Base-by-base conservation (phyloP, 352 stramenopile genomes). In the Phytophthora tentaculata region DNA sequence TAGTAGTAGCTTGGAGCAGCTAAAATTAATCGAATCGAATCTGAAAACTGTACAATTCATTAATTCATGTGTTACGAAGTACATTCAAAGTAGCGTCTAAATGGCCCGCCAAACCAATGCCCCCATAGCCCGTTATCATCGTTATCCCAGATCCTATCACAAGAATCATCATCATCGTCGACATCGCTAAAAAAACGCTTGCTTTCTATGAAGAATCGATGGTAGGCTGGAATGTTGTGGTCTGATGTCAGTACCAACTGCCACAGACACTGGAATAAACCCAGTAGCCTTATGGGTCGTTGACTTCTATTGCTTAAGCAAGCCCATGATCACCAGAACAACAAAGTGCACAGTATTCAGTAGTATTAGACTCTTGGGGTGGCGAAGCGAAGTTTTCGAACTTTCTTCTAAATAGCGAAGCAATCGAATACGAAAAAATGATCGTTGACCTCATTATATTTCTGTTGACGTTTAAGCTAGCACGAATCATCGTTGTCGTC, bases 401-500 rank as follows among this genome's bases (percentile, higher is more conserved):
- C 32, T 14, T 39, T 39, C 32, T 14, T 39, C 32, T 5, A 39
- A 39, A 39, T 14, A 9, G 10, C 32, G 5, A 39, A 10, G 5
- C 2, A 10, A 39, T 39, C 7, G 32, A 14, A 39, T 39, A 14
- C 32, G n/a, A n/a, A 39, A 39, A 39, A 14, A 39, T 16, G 10
- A 6, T 19, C 6, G 14, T 4, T 43, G 35, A 43, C 14, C 35
- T n/a, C 14, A 7, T 6, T 39, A 16, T 48, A 16, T 48, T 48
- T 48, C 3, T 13, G 41, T 23, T 7, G 41, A 23, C 2, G n/a
- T 39, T 10, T 39, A 48, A 5, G 44, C 49, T 53, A 56, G 14
- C 45, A 58, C 7, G 56, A 56, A 29, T 61, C 52, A 20, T 68
- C 61, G 22, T 57, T 60, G 14, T 61, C 35, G 16, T 69, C 45